Evolutionary conservation across 768 basidiomycete genomes (phyloP).

Genomic region (Lentinula lateritia): DNA sequence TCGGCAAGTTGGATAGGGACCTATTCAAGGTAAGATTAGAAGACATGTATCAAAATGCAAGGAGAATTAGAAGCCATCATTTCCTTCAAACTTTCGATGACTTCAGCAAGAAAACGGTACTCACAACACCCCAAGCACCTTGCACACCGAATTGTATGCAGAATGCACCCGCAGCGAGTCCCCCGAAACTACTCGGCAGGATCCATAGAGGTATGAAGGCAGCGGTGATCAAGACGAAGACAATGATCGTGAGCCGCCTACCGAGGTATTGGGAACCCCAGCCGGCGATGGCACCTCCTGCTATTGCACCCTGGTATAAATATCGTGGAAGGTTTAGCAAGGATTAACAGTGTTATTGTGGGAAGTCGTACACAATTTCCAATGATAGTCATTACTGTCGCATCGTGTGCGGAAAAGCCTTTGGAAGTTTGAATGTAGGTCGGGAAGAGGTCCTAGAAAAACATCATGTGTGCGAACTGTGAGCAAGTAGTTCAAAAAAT

Average conservation of each 20-base stretch:
- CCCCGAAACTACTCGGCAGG: constrained; percentile 60
- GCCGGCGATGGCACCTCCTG: constrained; percentile 71
- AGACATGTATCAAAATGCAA: too few species aligned
- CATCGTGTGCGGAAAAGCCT: constrained; percentile 46
- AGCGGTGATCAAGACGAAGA: constrained; percentile 50
- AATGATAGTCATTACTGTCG: constrained; percentile 78
- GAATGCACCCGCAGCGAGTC: constrained; percentile 80
- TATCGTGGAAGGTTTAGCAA: background rate
- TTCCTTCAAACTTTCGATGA: too few species aligned
- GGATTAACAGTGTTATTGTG: background rate
- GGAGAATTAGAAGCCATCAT: too few species aligned
- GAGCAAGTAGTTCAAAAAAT: too few species aligned
- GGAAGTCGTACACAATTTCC: constrained; percentile 48
- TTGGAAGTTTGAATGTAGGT: constrained; percentile 67
- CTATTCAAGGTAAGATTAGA: constrained; percentile 30
- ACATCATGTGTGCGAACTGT: background rate
- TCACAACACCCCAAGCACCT: constrained; percentile 84
- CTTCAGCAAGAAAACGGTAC: constrained; percentile 24
- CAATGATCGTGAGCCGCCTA: constrained; percentile 71
- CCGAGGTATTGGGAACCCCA: constrained; percentile 72
- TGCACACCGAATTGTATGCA: constrained; percentile 86
- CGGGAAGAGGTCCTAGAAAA: constrained; percentile 64
- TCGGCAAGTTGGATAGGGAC: constrained; percentile 78
- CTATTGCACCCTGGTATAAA: constrained; percentile 23
- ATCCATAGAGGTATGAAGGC: constrained; percentile 81